Conservation (phyloP, 2,329 filamentous ascomycete species). For the Myriosclerotinia duriaeana region DNA sequence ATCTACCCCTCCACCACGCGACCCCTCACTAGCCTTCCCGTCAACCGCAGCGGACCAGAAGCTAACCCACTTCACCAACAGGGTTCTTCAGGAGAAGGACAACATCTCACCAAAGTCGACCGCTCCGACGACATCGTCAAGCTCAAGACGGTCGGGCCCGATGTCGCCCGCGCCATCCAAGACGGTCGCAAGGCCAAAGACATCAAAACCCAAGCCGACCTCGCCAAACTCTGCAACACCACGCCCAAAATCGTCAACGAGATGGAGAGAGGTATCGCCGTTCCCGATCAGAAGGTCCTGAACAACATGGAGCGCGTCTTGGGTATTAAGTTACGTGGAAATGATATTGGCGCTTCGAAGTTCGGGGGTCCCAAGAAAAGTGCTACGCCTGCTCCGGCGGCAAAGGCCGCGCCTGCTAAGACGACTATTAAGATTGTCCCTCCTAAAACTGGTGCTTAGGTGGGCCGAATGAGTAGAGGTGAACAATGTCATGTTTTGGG, state of each 20-base stretch:
- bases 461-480: not conserved
- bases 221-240: conserved; percentile 86
- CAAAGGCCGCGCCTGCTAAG: conserved; percentile 28
- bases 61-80: conserved; percentile 26
- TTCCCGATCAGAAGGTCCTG: conserved; percentile 82
- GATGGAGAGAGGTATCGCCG: conserved; percentile 77
- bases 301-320: conserved; percentile 76
- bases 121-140: conserved; percentile 96
- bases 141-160: conserved; percentile 82
- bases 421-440: conserved; percentile 20
- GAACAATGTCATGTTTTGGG: not conserved
- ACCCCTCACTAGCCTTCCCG: conserved; percentile 10
- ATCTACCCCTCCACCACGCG: conserved; percentile 8
- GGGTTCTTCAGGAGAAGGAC: conserved; percentile 61
- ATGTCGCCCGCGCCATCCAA: conserved; percentile 80
- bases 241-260: conserved; percentile 76
- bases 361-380: conserved; percentile 54
- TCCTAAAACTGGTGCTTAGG: conserved; percentile 1
- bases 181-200: conserved; percentile 75
- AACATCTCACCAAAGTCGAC: conserved; percentile 97
- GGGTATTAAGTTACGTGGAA: conserved; percentile 83
- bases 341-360: conserved; percentile 80
- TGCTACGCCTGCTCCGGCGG: conserved; percentile 1
- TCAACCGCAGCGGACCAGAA: not conserved
- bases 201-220: conserved; percentile 88